Evolutionary conservation across 345 rosid species (phyloP), one percentile per base, ranked within the genome.

Genomic region (Boechera retrofracta): DNA sequence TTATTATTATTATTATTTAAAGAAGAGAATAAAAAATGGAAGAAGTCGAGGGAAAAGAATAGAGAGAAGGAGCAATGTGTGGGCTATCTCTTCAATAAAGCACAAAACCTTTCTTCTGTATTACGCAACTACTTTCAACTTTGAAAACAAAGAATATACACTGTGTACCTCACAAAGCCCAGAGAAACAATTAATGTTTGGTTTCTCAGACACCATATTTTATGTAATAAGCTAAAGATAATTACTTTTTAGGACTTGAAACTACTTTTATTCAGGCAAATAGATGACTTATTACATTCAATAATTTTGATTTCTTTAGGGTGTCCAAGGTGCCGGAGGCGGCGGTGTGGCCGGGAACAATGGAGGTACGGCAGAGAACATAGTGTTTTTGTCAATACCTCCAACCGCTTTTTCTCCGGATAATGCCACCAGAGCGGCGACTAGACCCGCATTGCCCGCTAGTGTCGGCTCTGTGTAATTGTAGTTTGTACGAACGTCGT

Each of bases 281-380:
- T 35, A 45, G 3, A 67, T 28, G 44, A 58, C 26, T 67, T 59
- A 68, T 75, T 76, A 76, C 75, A 69, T 24, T 52, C 54, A 2
- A 24, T 0, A 21, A 4, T 60, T 52, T 28, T 29, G 13, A 42
- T 58, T 61, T 10, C 62, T 83, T 85, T 75, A 90, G 62, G 99
- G 97, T 79, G 81, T 89, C 99, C 98, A 95, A 41, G 99, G 91
- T 18, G 99, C 94, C 7, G 98, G 98, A 51, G 98, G 98, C 0
- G 97, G 97, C 12, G 97, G 98, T 2, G 97, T 84, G 16, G 86
- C 87, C 15, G 93, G 93, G 77, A 81, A 84, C 89, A 92, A 85
- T 2, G 97, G 95, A 32, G 91, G 98, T 24, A 92, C 91, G 0
- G 92, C 91, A 10, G 92, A 90, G 85, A 94, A 90, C 6, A 94